Base-by-base conservation (phyloP, 345 rosid genomes). In the Brassica napus region DNA sequence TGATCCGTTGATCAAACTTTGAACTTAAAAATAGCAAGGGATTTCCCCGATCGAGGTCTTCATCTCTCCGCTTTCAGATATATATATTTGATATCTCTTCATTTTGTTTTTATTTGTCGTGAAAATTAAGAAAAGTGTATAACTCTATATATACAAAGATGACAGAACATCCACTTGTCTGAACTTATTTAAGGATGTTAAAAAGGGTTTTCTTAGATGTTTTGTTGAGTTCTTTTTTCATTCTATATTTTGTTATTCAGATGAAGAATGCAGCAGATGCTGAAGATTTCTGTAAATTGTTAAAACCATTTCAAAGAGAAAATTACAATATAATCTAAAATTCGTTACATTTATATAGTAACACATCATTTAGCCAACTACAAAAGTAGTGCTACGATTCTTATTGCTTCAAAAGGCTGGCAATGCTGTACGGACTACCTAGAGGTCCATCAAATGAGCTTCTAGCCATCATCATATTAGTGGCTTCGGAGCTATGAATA, bases 401-500 rank as follows among this genome's bases (percentile, higher is more conserved):
- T 52, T 15, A 52, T 15, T 18, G 18, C 16, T 65, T 58, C 68
- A 72, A 16, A 68, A 68, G 82, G 8, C 61, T 54, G 6, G 65
- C 26, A 7, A 79, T 79, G 30, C 35, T 79, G 42, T 73, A 68
- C n/a, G 82, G 78, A 1, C 3, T 58, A 34, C 65, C 39, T 73
- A 74, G 6, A 11, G 15, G 23, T 73, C 82, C 82, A 1, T 21
- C 15, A 8, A 79, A 52, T 15, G 79, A 49, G 32, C 65, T 55
- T 55, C 52, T 79, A 6, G 85, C 92, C 0, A 42, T 42, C 57
- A 71, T 8, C 10, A 5, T 15, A 64, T 82, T 86, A 8, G 76
- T 76, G 12, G 69, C 77, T 57, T 87, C 89, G 0, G 92, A 42
- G 6, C 86, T 84, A 80, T 87, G 93, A 39, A 76, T 37, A 57